phyloP scores from a whole-genome alignment of 306 rosid genomes.

The Pueraria montana region DNA sequence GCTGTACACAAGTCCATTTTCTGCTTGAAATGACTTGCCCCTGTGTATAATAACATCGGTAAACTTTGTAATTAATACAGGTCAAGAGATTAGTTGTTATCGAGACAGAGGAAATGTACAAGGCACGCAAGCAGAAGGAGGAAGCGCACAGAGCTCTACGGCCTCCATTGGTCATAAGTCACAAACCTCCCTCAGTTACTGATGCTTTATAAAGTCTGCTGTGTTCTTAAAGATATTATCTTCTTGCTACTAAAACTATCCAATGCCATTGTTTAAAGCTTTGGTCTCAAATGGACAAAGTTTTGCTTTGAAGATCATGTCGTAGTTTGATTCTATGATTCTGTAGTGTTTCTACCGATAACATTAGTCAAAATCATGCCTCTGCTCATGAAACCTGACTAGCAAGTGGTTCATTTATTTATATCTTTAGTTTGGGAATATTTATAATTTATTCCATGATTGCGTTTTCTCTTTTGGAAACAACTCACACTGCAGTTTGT shows the following conservation, averaged over 20 bases:
- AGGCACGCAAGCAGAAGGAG: slow-evolving; percentile 80
- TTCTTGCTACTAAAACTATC: slow-evolving; percentile 42
- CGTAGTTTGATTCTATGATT: slow-evolving; percentile 40
- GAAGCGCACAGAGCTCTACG: slow-evolving; percentile 71
- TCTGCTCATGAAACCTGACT: slow-evolving; percentile 32
- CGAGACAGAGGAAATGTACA: slow-evolving; percentile 92
- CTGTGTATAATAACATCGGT: slow-evolving; percentile 29
- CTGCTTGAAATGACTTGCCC: slow-evolving; percentile 23
- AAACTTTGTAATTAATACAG: slow-evolving; percentile 52
- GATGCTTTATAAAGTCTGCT: slow-evolving; percentile 54
- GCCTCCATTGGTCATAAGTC: slow-evolving; percentile 75
- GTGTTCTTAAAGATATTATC: slow-evolving; percentile 37
- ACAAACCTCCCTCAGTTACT: slow-evolving; percentile 65
- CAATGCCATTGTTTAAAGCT: slow-evolving; percentile 11
- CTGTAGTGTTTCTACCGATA: slow-evolving; percentile 39
- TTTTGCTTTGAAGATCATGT: slow-evolving; percentile 41
- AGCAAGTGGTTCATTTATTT: slow-evolving; percentile 39
- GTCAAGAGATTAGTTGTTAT: slow-evolving; percentile 88
- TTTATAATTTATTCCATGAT: slow-evolving; percentile 28
- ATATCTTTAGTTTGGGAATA: slow-evolving; percentile 15
- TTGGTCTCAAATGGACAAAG: slow-evolving; percentile 34
- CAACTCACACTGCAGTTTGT: slow-evolving; percentile 1
- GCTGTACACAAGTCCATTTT: slow-evolving; percentile 2
- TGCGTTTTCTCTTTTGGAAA: slow-evolving; percentile 8
- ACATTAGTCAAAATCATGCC: slow-evolving; percentile 22